A percentile compares a stretch with the other conserved stretches of the same genome.
Evolutionary conservation across 2,329 filamentous ascomycete genomes (phyloP).

Genomic region (Dothidotthia symphoricarpi): DNA sequence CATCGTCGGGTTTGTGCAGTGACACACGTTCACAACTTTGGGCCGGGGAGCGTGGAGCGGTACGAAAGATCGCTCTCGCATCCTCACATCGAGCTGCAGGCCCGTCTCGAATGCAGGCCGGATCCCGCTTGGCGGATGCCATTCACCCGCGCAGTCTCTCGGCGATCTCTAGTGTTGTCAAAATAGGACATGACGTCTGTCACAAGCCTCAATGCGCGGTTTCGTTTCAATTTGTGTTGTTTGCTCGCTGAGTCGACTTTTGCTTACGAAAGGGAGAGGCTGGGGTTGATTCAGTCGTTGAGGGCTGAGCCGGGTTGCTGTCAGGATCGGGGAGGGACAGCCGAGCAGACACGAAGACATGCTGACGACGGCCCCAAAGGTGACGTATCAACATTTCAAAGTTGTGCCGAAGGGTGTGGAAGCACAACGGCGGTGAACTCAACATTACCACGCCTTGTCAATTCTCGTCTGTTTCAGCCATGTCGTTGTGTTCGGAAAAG

Average conservation of each 20-base stretch:
- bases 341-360: too few relatives aligned
- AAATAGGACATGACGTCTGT: conserved; percentile 6
- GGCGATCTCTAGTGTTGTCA: conserved; percentile 1
- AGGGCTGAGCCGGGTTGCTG: too few relatives aligned
- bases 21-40: background rate
- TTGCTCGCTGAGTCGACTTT: background rate
- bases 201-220: conserved; percentile 2
- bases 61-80: conserved; percentile 1
- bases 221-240: conserved; percentile 1
- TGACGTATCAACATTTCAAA: too few relatives aligned
- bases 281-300: background rate
- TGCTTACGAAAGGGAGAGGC: background rate
- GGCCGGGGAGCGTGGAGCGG: background rate
- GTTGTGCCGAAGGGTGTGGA: too few relatives aligned
- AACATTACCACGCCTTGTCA: too few relatives aligned
- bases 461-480: too few relatives aligned
- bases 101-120: too few relatives aligned
- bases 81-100: background rate
- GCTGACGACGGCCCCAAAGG: too few relatives aligned
- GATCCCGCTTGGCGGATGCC: conserved; percentile 1
- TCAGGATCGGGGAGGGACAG: too few relatives aligned
- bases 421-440: too few relatives aligned
- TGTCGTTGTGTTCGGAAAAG: too few relatives aligned
- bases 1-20: background rate
- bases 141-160: conserved; percentile 2